A percentile compares a stretch with the other conserved stretches of the same genome.
phyloP scores from a whole-genome alignment of 2,329 filamentous ascomycete genomes.

The Fusarium udum region DNA sequence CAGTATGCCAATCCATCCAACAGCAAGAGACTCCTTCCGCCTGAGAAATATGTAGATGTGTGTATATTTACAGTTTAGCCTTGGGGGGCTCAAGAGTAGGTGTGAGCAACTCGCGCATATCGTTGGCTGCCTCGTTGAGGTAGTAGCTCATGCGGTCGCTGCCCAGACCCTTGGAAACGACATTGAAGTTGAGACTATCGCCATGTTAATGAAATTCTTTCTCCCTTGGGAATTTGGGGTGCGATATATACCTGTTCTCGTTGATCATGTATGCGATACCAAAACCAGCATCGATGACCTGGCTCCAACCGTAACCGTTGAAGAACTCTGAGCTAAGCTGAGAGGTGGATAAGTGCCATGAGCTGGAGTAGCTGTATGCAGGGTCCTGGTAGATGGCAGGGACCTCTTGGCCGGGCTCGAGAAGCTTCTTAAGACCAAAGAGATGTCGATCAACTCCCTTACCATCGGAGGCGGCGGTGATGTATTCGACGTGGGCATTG shows the following conservation, averaged over 20 bases:
- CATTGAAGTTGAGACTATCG: slow-evolving; percentile 91
- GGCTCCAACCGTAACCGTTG: slow-evolving; percentile 98
- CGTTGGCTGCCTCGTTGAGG: slow-evolving; percentile 90
- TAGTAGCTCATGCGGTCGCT: slow-evolving; percentile 95
- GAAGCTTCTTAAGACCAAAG: slow-evolving; percentile 94
- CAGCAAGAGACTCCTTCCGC: slow-evolving; percentile 1
- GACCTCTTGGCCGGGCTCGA: slow-evolving; percentile 81
- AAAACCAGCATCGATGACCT: slow-evolving; percentile 95
- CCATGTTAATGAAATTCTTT: slow-evolving; percentile 12
- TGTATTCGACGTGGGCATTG: slow-evolving; percentile 87
- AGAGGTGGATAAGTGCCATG: slow-evolving; percentile 88
- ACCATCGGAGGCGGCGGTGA: slow-evolving; percentile 86
- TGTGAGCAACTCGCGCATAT: slow-evolving; percentile 86
- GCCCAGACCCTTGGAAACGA: slow-evolving; percentile 92
- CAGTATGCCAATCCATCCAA: neutral
- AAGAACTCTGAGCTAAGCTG: slow-evolving; percentile 97
- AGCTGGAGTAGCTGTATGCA: slow-evolving; percentile 81
- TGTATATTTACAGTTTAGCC: slow-evolving; percentile 77
- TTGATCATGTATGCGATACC: slow-evolving; percentile 99
- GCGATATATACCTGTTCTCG: slow-evolving; percentile 78
- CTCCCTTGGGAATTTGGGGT: neutral
- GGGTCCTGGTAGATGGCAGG: slow-evolving; percentile 89
- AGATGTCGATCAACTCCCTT: slow-evolving; percentile 95
- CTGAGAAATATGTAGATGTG: neutral
- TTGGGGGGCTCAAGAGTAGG: slow-evolving; percentile 82